These are phyloP conservation scores for Pyricularia pennisetigena DNA, from an alignment of 2,329 filamentous ascomycete species.

Conservation along the genomic window DNA sequence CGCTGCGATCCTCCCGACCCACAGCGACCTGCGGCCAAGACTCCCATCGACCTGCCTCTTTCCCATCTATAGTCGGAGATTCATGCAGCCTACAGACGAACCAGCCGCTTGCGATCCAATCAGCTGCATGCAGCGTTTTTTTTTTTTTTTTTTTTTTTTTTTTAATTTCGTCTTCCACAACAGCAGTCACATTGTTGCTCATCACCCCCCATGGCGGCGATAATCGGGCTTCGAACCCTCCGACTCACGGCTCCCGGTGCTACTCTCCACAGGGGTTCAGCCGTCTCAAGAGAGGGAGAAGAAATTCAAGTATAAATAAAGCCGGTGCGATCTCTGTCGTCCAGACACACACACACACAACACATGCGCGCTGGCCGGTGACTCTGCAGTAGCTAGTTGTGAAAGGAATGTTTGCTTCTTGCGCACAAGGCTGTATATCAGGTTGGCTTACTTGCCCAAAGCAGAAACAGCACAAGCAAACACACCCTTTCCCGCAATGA, in stretches of 20 bases:
- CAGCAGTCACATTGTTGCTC: neutral
- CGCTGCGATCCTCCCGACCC: neutral
- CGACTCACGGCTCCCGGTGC: no score
- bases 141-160: no score
- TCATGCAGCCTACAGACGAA: neutral
- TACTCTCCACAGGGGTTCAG: neutral
- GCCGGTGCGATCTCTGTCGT: neutral
- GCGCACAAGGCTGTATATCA: neutral
- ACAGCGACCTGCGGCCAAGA: neutral
- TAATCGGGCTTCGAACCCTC: neutral
- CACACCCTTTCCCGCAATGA: neutral
- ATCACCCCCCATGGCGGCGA: no score
- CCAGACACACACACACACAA: neutral
- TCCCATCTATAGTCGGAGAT: neutral
- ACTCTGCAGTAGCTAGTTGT: neutral
- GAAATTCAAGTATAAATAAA: neutral
- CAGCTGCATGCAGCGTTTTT: neutral
- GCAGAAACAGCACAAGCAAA: neutral
- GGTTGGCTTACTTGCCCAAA: neutral
- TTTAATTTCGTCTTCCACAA: neutral
- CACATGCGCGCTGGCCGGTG: neutral
- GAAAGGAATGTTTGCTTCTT: neutral
- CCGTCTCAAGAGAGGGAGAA: neutral
- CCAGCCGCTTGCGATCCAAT: neutral
- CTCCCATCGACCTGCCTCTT: neutral